Evolutionary conservation across 164 flowering plant species (phyloP).

Genomic region (Taxillus chinensis): DNA sequence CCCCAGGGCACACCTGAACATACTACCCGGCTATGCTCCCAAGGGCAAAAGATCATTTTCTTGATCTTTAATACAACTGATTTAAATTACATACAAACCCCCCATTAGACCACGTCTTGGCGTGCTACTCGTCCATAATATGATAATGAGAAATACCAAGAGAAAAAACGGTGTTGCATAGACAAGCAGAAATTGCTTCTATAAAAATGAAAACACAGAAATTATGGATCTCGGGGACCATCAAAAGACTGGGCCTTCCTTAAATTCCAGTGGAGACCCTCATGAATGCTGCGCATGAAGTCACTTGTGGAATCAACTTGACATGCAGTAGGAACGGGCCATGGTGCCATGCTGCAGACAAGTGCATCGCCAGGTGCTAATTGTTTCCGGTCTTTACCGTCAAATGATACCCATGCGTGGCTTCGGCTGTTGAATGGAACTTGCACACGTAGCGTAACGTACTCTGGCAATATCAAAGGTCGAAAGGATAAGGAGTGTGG

Average conservation of each 20-base stretch:
- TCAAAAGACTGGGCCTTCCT: conserved; percentile 79
- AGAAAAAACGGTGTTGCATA: no score
- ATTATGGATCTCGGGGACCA: conserved; percentile 55
- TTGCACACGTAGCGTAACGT: conserved; percentile 78
- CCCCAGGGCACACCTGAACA: no score
- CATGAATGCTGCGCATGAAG: conserved; percentile 86
- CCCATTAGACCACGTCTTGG: no score
- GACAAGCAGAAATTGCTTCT: no score
- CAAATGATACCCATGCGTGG: conserved; percentile 92
- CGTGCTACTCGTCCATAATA: no score
- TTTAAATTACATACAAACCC: no score
- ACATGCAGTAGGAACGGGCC: conserved; percentile 98
- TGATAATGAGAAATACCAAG: no score
- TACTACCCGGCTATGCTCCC: no score
- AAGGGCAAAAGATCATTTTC: no score
- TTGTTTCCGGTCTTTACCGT: conserved; percentile 75
- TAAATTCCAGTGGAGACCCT: conserved; percentile 93
- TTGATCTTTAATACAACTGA: no score
- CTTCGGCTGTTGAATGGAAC: conserved; percentile 89
- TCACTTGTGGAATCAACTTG: conserved; percentile 77
- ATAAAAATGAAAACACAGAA: no score
- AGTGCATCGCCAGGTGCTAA: conserved; percentile 85
- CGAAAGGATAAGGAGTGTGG: conserved; percentile 94
- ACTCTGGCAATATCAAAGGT: conserved; percentile 86
- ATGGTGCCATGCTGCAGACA: conserved; percentile 85